These are phyloP conservation scores for Pichia paraexigua DNA, from an alignment of 805 yeast species.

Conservation along the genomic window DNA sequence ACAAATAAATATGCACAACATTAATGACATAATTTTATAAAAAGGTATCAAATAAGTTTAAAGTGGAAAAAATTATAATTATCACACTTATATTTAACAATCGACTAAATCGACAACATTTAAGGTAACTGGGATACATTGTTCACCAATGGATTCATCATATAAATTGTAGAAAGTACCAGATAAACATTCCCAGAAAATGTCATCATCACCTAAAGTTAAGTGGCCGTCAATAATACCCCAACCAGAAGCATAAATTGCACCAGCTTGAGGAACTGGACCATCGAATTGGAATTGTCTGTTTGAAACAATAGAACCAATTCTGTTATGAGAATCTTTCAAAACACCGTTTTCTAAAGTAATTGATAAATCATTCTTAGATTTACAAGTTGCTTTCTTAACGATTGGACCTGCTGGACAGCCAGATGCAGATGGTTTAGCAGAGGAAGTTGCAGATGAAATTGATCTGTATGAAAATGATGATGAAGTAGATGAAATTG, in stretches of 20 bases:
- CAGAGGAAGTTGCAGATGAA: conserved; percentile 12
- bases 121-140: conserved; percentile 40
- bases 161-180: conserved; percentile 54
- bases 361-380: conserved; percentile 35
- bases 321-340: conserved; percentile 41
- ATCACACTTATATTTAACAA: conserved; percentile 16
- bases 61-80: background rate
- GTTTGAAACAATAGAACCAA: conserved; percentile 54
- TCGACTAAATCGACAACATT: conserved; percentile 35
- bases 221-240: conserved; percentile 39
- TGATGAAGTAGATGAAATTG: conserved; percentile 25
- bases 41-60: background rate
- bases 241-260: conserved; percentile 47
- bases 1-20: background rate
- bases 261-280: conserved; percentile 57
- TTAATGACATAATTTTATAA: background rate
- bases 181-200: conserved; percentile 47
- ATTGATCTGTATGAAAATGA: conserved; percentile 26
- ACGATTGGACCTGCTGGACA: conserved; percentile 22
- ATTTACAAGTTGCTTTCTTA: conserved; percentile 27
- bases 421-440: conserved; percentile 13
- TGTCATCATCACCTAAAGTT: conserved; percentile 40
- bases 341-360: conserved; percentile 35
- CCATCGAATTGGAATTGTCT: conserved; percentile 62
- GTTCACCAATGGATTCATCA: conserved; percentile 39